Conservation (phyloP, 2,329 filamentous ascomycete genomes). For the Dactylellina haptotyla region DNA sequence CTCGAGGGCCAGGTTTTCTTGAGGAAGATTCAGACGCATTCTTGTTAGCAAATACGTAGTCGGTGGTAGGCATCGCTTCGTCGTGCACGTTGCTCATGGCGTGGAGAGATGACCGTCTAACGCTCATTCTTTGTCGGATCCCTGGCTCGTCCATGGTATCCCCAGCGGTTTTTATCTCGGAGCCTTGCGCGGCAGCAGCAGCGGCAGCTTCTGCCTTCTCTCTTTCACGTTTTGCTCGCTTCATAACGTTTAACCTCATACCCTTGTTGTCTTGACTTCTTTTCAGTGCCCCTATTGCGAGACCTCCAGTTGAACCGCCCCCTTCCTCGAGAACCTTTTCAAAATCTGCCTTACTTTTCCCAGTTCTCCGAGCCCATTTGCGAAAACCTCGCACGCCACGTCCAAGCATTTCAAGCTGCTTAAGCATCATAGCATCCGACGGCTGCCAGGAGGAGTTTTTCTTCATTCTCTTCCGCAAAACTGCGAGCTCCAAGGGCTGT, state of each 20-base stretch:
- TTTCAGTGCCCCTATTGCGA: conserved; percentile 39
- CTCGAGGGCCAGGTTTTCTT: conserved; percentile 7
- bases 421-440: conserved; percentile 84
- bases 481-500: conserved; percentile 67
- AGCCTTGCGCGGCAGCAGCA: conserved; percentile 34
- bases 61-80: neutral
- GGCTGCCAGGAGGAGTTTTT: conserved; percentile 88
- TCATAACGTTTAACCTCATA: conserved; percentile 81
- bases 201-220: conserved; percentile 48
- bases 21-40: neutral
- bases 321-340: conserved; percentile 41
- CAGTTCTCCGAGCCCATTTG: conserved; percentile 52
- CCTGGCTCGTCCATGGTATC: neutral
- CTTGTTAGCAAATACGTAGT: neutral
- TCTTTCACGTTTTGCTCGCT: conserved; percentile 65
- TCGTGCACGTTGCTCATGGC: neutral
- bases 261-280: conserved; percentile 71
- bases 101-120: conserved; percentile 27
- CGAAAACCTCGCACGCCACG: conserved; percentile 66
- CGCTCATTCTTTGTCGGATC: conserved; percentile 23
- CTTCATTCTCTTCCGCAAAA: conserved; percentile 85
- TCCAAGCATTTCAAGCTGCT: conserved; percentile 77
- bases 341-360: conserved; percentile 35
- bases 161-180: neutral
- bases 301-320: conserved; percentile 16